These are phyloP conservation scores for Linaria vulgaris DNA, from an alignment of 257 asterid genomes.

Conservation along the genomic window DNA sequence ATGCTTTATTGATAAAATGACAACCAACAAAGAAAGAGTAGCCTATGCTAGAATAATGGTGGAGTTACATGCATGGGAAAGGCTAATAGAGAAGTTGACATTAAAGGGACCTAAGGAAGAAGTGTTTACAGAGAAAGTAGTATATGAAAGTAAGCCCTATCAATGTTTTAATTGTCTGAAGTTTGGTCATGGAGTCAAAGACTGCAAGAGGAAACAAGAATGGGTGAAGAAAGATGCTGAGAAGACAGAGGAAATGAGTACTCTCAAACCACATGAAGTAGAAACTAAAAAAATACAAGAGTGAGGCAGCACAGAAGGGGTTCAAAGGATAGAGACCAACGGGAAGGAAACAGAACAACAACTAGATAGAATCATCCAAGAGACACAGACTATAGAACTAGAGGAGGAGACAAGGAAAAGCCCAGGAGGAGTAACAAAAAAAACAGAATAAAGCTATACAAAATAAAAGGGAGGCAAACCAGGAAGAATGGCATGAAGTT, in stretches of 20 bases:
- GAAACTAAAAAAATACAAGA: too few species aligned
- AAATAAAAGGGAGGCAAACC: neutral
- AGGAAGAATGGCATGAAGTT: neutral
- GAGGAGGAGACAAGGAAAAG: neutral
- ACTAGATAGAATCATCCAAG: too few species aligned
- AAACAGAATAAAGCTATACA: neutral
- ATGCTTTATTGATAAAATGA: neutral
- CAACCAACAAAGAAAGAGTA: neutral
- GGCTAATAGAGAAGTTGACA: neutral
- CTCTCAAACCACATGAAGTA: neutral
- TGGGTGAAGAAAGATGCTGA: neutral
- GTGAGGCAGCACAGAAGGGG: too few species aligned
- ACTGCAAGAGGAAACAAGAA: neutral
- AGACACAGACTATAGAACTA: neutral
- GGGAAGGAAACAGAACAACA: too few species aligned
- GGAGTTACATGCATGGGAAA: neutral
- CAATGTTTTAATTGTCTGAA: neutral
- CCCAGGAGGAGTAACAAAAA: neutral
- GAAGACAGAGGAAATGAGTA: neutral
- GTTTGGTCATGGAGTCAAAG: neutral
- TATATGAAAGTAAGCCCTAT: neutral
- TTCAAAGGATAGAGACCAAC: too few species aligned
- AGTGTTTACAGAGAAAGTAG: neutral
- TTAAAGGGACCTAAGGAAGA: neutral
- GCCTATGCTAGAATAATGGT: neutral